Base-by-base conservation (phyloP, 192 early-diverging fungal genomes). In the Mortierella claussenii region DNA sequence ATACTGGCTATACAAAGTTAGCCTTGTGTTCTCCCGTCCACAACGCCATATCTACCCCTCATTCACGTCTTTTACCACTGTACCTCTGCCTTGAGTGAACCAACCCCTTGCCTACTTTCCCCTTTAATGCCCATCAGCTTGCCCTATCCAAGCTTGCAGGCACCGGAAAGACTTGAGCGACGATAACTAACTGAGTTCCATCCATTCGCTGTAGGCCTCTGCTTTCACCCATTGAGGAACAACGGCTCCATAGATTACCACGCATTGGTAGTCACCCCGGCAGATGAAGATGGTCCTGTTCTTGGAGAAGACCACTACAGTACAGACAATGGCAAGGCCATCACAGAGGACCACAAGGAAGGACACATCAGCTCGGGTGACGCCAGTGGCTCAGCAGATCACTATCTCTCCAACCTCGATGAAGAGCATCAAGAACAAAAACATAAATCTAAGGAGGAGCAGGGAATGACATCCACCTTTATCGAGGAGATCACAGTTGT, bases 201-300 rank as follows among this genome's bases (percentile, higher is more conserved):
- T n/a, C n/a, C n/a, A n/a, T n/a, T n/a, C n/a, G 8, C 13, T 33
- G 31, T 63, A 71, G 69, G 69, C 15, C 59, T 71, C 8, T 71
- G 69, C 60, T 33, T 63, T 26, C 45, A 49, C 30, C 60, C 69
- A 15, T 31, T 55, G 34, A 71, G 50, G 40, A 54, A 40, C 44
- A 51, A 20, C 54, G 31, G n/a, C 4, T 17, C 59, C 21, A 46
- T 30, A 34, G 60, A 71, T 26, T 71, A 71, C 28, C 69, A 71
- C 28, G 9, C 31, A 18, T 50, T 71, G 18, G 60, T 71, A n/a
- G 44, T 49, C 12, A 71, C 69, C 45, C 69, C 69, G 15, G 30
- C 45, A 2, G 69, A 71, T 24, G 69, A 71, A 34, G 69, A 63
- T 11, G 69, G 46, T 44, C 69, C 69, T 26, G 0, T 62, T 45